These are phyloP conservation scores for Aspergillus glaucus DNA, from an alignment of 2,329 filamentous ascomycete genomes.

Conservation along the genomic window DNA sequence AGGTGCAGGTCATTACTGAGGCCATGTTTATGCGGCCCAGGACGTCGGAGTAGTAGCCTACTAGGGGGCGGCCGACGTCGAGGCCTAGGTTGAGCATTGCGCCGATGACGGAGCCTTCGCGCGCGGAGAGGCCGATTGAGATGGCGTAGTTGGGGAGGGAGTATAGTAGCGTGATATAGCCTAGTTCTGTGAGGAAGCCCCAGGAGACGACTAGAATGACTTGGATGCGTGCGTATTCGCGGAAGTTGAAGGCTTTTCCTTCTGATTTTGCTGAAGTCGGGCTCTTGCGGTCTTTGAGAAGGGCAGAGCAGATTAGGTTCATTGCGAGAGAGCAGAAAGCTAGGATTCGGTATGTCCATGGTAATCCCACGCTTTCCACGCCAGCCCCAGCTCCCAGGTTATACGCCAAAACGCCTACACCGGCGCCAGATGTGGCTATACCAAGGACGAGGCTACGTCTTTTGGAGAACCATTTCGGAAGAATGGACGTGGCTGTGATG, in stretches of 20 bases:
- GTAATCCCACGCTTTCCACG: constrained; percentile 50
- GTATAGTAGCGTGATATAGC: constrained; percentile 60
- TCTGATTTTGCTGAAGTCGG: constrained; percentile 18
- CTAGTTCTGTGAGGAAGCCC: constrained; percentile 57
- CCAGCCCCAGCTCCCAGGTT: constrained; percentile 53
- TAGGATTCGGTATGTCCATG: constrained; percentile 57
- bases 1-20: constrained; percentile 47
- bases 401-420: constrained; percentile 55
- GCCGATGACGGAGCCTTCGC: constrained; percentile 57
- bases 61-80: constrained; percentile 49
- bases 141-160: constrained; percentile 58
- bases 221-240: constrained; percentile 20
- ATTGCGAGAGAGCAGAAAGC: constrained; percentile 49
- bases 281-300: constrained; percentile 54
- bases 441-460: constrained; percentile 55
- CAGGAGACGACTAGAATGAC: constrained; percentile 54
- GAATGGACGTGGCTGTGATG: constrained; percentile 50
- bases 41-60: constrained; percentile 57
- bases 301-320: constrained; percentile 49
- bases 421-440: constrained; percentile 53
- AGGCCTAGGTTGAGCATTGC: constrained; percentile 60
- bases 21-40: constrained; percentile 60
- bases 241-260: neutral
- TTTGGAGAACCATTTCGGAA: constrained; percentile 58
- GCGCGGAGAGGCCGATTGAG: constrained; percentile 51